A percentile compares a stretch with the other conserved stretches of the same genome.
Evolutionary conservation across 352 stramenopile species (phyloP).

Genomic region (Phytophthora brassicae): DNA sequence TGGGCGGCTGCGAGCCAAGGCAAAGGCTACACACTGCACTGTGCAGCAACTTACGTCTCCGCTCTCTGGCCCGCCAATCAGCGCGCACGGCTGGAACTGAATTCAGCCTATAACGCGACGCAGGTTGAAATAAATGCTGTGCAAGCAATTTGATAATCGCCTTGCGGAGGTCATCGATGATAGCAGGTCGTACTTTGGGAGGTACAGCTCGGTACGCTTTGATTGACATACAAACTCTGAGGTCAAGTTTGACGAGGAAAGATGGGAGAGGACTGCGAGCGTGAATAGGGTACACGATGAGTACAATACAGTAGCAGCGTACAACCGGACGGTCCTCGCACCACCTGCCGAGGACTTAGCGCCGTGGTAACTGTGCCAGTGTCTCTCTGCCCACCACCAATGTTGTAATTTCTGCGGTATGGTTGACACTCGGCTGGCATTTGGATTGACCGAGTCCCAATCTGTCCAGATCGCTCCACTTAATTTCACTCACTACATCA

Average conservation of each 20-base stretch:
- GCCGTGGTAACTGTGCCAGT: not conserved
- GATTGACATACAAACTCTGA: constrained; percentile 33
- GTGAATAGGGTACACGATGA: constrained; percentile 26
- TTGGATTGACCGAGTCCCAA: not conserved
- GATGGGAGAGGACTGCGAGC: constrained; percentile 22
- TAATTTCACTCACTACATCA: constrained; percentile 6
- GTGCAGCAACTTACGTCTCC: constrained; percentile 11
- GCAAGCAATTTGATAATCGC: not conserved
- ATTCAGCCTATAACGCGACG: constrained; percentile 17
- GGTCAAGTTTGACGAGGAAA: constrained; percentile 22
- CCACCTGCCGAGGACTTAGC: not conserved
- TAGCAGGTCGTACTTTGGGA: constrained; percentile 17
- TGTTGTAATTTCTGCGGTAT: constrained; percentile 5
- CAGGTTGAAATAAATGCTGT: constrained; percentile 9
- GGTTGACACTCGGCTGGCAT: not conserved
- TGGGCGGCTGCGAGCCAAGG: constrained; percentile 28
- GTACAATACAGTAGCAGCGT: no score
- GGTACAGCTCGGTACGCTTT: not conserved
- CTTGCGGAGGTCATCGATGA: not conserved
- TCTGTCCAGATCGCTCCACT: not conserved
- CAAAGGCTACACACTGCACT: constrained; percentile 11
- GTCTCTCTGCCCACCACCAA: not conserved
- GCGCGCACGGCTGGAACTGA: constrained; percentile 20
- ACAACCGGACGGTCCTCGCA: no score
- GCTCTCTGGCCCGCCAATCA: constrained; percentile 33